A percentile compares a stretch with the other conserved stretches of the same genome.
Evolutionary conservation across 129 eudicot species (phyloP).

Genomic region (Flaveria bidentis): DNA sequence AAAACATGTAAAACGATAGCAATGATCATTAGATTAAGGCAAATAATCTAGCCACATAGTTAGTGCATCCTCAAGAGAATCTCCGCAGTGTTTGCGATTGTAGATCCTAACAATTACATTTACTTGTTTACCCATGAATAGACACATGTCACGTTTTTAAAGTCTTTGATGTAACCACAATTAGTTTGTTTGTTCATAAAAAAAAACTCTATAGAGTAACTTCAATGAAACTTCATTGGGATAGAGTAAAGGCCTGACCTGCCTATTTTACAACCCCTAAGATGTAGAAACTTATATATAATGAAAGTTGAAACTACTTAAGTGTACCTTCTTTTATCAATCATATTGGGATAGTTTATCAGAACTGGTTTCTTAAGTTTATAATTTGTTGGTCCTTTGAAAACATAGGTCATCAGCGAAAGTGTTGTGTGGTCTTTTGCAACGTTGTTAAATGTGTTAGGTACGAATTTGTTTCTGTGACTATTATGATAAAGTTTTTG

Average conservation of each 20-base stretch:
- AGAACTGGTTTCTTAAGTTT: not conserved
- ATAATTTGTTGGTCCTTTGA: not conserved
- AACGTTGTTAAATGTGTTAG: not conserved
- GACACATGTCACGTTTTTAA: no score
- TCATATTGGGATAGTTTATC: not conserved
- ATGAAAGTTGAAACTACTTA: not conserved
- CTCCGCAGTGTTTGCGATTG: no score
- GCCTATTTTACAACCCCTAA: not conserved
- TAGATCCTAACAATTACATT: no score
- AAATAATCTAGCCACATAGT: no score
- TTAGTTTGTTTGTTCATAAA: no score
- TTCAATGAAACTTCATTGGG: no score
- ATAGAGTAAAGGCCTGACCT: not conserved
- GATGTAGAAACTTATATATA: not conserved
- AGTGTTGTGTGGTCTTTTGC: not conserved
- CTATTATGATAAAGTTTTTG: constrained; percentile 15
- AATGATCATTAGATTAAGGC: no score
- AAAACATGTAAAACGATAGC: no score
- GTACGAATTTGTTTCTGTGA: not conserved
- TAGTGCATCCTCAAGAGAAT: no score
- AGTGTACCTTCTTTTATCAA: not conserved
- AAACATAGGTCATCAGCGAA: not conserved
- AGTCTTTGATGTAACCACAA: no score
- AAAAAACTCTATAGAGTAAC: no score
- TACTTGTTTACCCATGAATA: no score